Evolutionary conservation across 768 basidiomycete species (phyloP).

Genomic region (Macrolepiota albuminosa): DNA sequence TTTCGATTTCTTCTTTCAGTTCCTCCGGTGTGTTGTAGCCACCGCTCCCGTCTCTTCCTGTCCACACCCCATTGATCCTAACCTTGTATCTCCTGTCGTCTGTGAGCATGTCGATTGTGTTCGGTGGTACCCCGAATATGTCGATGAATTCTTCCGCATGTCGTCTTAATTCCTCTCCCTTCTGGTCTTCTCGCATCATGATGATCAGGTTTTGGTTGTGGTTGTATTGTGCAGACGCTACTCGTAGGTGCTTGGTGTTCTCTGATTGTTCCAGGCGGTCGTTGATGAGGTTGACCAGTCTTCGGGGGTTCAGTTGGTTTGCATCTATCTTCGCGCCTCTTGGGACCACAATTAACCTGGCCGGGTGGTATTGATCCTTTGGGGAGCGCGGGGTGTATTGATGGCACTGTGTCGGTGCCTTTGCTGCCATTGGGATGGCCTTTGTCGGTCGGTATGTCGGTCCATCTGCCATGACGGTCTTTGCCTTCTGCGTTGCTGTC

Average conservation of each 20-base stretch:
- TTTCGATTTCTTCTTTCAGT: no score
- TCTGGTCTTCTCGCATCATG: no score
- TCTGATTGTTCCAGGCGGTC: neutral
- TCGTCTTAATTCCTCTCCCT: neutral
- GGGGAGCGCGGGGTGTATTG: neutral
- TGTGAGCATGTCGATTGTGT: neutral
- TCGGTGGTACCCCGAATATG: neutral
- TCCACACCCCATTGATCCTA: no score
- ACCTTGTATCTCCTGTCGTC: neutral
- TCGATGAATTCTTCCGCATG: neutral
- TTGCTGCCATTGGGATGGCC: neutral
- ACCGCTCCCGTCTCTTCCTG: no score
- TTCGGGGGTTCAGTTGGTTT: neutral
- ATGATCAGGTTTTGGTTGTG: no score
- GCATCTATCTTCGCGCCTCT: neutral
- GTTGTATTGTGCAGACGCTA: no score
- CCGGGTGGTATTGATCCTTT: neutral
- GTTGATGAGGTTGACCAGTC: neutral
- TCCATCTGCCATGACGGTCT: no score
- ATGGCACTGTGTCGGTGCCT: neutral
- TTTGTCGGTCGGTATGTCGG: neutral
- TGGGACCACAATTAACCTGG: neutral
- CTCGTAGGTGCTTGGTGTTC: no score
- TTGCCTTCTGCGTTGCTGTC: no score
- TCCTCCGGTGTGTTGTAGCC: no score